phyloP scores from a whole-genome alignment of 2,329 filamentous ascomycete genomes.

The Penicillium nordicum region DNA sequence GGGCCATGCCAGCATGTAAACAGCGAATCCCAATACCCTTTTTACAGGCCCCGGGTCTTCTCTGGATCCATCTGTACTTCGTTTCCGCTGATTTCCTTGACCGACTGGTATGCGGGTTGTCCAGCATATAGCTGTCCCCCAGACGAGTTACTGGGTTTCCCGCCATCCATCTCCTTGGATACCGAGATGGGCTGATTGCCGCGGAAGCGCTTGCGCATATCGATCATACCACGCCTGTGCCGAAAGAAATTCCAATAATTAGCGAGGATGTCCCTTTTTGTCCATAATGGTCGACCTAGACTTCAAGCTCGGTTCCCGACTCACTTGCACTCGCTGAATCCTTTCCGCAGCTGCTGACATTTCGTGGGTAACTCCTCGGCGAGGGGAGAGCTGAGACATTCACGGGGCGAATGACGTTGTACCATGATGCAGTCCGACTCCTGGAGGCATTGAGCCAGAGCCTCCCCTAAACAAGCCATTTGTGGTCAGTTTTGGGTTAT shows the following conservation, averaged over 20 bases:
- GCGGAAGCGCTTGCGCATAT: conserved; percentile 97
- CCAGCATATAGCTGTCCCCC: conserved; percentile 77
- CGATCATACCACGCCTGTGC: conserved; percentile 73
- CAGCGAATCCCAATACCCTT: conserved; percentile 17
- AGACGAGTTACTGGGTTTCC: conserved; percentile 28
- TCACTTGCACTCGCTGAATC: conserved; percentile 85
- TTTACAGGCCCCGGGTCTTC: conserved; percentile 46
- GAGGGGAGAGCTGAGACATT: conserved; percentile 82
- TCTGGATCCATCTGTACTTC: conserved; percentile 53
- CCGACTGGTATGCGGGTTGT: conserved; percentile 65
- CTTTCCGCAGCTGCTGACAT: conserved; percentile 90
- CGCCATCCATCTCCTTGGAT: conserved; percentile 60
- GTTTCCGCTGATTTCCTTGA: conserved; percentile 65
- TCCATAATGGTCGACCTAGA: not conserved
- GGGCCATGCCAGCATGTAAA: conserved; percentile 25
- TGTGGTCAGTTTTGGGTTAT: conserved; percentile 21
- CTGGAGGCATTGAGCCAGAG: conserved; percentile 90
- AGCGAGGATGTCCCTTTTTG: conserved; percentile 3
- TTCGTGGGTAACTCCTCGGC: conserved; percentile 75
- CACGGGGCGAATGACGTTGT: conserved; percentile 76
- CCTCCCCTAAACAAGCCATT: conserved; percentile 62
- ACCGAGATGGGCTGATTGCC: conserved; percentile 83
- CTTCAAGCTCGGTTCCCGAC: conserved; percentile 14
- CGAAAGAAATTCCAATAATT: not conserved
- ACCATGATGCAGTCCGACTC: conserved; percentile 96